Evolutionary conservation across 768 basidiomycete species (phyloP), one percentile per base, ranked within the genome.

Genomic region (Chlorophyllum brunneum): DNA sequence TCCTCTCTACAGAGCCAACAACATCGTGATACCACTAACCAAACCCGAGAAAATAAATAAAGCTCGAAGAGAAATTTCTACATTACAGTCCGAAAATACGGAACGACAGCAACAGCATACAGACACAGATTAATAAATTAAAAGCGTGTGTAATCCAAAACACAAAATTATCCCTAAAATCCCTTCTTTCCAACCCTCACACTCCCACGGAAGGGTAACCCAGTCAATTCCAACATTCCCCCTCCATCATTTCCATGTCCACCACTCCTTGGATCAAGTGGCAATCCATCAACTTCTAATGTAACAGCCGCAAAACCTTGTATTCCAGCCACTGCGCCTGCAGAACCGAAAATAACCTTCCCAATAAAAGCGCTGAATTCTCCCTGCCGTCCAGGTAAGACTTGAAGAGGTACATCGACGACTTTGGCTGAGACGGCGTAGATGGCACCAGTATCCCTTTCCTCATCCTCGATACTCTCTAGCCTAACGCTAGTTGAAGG

Each of bases 311-410:
- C 83, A 11, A 72, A 71, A 7, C 88, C 88, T 36, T 76, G 63
- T 7, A 91, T 72, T 4, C 88, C 88, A 4, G 88, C 88, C 1
- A 80, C 58, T 0, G 88, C 88, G 1, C 87, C 86, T 16, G 75
- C 68, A 1, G 75, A 58, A 16, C 80, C 77, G 58, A 88, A 90
- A 5, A 90, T 75, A n/a, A 89, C 79, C 82, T 93, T 92, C 57
- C 76, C 68, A 13, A 92, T 80, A 55, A 93, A 93, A 48, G 75
- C 73, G 54, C 85, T 82, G 56, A 93, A 91, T 60, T 86, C 79
- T 55, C 76, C 81, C 64, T 90, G 78, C 37, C 91, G 77, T 5
- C 90, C 88, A 0, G 89, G 88, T 0, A 93, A 70, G 8, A 92
- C 86, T 51, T 89, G 70, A 26, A 93, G 67, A 10, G 90, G 88